A percentile compares a stretch with the other conserved stretches of the same genome.
Evolutionary conservation across 768 basidiomycete genomes (phyloP).

Genomic region (Tulasnella sp.): DNA sequence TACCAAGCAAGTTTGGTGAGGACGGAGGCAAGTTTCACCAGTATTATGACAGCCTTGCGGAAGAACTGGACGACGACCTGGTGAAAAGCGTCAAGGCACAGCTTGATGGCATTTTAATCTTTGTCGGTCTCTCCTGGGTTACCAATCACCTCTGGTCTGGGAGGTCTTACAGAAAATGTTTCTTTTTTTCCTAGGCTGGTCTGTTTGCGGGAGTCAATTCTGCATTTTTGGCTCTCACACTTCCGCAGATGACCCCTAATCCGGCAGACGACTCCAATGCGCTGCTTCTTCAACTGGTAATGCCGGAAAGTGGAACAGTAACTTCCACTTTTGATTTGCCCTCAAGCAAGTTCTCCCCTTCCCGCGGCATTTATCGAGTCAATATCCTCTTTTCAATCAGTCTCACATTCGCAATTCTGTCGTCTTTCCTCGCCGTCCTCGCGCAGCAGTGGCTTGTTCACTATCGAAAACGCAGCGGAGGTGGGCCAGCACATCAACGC

Average conservation of each 20-base stretch:
- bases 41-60: neutral
- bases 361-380: neutral
- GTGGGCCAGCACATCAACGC: constrained; percentile 2
- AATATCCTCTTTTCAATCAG: neutral
- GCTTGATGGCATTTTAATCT: neutral
- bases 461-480: neutral
- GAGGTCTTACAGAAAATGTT: too few relatives aligned
- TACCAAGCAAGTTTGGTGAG: neutral
- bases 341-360: neutral
- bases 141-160: too few relatives aligned
- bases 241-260: neutral
- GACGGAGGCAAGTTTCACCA: neutral
- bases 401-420: neutral
- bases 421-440: neutral
- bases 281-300: neutral
- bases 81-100: constrained; percentile 2
- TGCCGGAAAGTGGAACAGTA: neutral
- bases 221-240: neutral
- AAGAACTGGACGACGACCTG: neutral
- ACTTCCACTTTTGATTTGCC: neutral
- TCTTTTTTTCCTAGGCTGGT: neutral
- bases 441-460: neutral
- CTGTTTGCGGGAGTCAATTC: neutral
- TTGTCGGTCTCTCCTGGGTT: too few relatives aligned
- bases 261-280: neutral